These are phyloP conservation scores for Ophiosphaerella korrae DNA, from an alignment of 2,329 filamentous ascomycete genomes.

Conservation along the genomic window DNA sequence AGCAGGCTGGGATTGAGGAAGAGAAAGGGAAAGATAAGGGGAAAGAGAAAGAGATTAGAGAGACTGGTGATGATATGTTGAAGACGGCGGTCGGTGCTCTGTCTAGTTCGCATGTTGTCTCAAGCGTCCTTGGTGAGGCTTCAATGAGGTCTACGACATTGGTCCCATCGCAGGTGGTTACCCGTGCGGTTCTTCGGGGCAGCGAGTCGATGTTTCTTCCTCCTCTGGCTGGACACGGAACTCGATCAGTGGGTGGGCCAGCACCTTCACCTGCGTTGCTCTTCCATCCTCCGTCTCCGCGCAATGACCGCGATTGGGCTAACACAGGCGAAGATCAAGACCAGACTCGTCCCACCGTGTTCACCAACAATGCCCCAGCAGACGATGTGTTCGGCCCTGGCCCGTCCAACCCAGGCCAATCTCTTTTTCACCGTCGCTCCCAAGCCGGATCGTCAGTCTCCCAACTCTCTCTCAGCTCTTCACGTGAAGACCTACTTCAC, in stretches of 20 bases:
- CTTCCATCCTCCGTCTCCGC: too few species aligned
- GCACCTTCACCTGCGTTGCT: too few species aligned
- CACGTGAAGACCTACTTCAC: background rate
- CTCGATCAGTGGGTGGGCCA: too few species aligned
- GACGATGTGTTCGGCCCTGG: too few species aligned
- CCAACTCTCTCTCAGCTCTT: background rate
- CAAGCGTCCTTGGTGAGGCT: background rate
- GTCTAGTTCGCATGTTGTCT: background rate
- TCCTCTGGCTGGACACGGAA: too few species aligned
- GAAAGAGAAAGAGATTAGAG: background rate
- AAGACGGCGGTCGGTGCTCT: background rate
- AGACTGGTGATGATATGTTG: background rate
- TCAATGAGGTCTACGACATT: background rate
- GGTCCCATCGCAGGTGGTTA: slow-evolving; percentile 1
- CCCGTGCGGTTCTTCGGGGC: background rate
- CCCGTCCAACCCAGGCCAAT: too few species aligned
- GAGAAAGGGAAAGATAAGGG: slow-evolving; percentile 2
- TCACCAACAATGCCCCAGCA: too few species aligned
- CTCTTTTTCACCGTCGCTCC: background rate
- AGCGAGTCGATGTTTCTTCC: too few species aligned
- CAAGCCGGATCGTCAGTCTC: background rate
- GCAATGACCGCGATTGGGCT: too few species aligned
- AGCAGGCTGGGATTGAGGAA: background rate
- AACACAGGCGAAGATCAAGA: too few species aligned
- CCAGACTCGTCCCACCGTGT: too few species aligned